Conservation (phyloP, 371 early-diverging fungal species). For the Rhizomucor pusillus region DNA sequence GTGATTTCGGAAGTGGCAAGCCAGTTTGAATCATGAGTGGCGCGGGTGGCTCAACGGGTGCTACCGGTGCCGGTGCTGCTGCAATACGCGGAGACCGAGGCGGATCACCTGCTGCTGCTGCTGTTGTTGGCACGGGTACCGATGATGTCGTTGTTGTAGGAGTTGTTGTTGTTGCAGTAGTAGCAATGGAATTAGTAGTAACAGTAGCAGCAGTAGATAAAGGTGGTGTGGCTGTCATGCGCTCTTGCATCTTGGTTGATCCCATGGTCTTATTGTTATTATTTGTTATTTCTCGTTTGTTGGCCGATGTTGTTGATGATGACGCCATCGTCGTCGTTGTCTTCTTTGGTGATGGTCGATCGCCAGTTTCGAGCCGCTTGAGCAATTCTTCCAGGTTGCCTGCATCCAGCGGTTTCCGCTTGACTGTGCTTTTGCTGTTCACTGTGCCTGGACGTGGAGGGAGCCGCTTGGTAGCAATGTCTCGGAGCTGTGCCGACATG, state of each 20-base stretch:
- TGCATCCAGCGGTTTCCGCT: conserved; percentile 30
- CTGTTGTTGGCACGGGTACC: no score
- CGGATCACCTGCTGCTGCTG: no score
- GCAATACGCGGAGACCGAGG: no score
- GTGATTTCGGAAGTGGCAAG: conserved; percentile 4
- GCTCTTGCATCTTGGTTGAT: not conserved
- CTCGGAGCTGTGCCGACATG: not conserved
- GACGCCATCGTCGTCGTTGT: conserved; percentile 1
- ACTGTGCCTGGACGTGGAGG: conserved; percentile 11
- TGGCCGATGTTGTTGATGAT: no score
- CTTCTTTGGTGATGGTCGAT: conserved; percentile 1
- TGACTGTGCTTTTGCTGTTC: conserved; percentile 21
- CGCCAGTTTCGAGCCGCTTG: conserved; percentile 8
- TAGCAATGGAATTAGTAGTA: no score
- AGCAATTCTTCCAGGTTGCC: conserved; percentile 9
- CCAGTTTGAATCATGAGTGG: not conserved
- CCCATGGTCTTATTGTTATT: not conserved
- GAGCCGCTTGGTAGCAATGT: conserved; percentile 11
- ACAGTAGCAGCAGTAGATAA: not conserved
- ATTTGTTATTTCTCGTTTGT: conserved; percentile 1
- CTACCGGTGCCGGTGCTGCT: conserved; percentile 3
- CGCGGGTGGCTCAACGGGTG: conserved; percentile 1
- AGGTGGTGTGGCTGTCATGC: not conserved
- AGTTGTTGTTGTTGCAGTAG: no score
- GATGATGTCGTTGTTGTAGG: no score